Conservation (phyloP, 805 yeast species). For the Ogataea nonfermentans region DNA sequence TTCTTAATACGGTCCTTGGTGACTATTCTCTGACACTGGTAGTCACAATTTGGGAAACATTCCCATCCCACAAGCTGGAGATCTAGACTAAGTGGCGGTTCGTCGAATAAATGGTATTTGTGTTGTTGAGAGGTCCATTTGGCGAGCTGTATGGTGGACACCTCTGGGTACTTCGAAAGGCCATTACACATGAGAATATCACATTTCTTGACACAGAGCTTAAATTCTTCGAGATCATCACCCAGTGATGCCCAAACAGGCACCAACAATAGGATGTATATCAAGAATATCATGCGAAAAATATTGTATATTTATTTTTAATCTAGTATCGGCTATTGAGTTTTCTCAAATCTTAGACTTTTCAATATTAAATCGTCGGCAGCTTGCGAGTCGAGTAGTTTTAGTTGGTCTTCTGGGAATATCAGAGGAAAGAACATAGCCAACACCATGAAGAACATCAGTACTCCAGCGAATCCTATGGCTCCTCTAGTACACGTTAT, state of each 20-base stretch:
- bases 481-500: conserved; percentile 88
- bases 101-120: conserved; percentile 37
- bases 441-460: conserved; percentile 66
- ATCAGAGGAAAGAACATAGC: conserved; percentile 60
- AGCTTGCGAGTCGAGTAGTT: conserved; percentile 53
- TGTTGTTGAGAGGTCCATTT: conserved; percentile 31
- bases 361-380: conserved; percentile 33
- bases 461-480: conserved; percentile 88
- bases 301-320: neutral
- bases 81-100: conserved; percentile 40
- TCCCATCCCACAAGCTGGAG: conserved; percentile 63
- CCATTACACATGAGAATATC: conserved; percentile 33
- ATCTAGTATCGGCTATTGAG: neutral
- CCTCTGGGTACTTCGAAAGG: conserved; percentile 22
- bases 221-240: conserved; percentile 56
- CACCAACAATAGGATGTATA: neutral
- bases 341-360: conserved; percentile 25
- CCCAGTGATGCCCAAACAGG: conserved; percentile 52
- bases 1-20: conserved; percentile 50
- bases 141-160: conserved; percentile 26
- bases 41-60: conserved; percentile 82
- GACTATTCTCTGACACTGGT: conserved; percentile 80
- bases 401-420: conserved; percentile 61
- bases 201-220: conserved; percentile 55
- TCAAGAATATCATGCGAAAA: conserved; percentile 2